Evolutionary conservation across 139 green algal genomes (phyloP), one percentile per base, ranked within the genome.

Genomic region (Chlamydomonas schloesseri): DNA sequence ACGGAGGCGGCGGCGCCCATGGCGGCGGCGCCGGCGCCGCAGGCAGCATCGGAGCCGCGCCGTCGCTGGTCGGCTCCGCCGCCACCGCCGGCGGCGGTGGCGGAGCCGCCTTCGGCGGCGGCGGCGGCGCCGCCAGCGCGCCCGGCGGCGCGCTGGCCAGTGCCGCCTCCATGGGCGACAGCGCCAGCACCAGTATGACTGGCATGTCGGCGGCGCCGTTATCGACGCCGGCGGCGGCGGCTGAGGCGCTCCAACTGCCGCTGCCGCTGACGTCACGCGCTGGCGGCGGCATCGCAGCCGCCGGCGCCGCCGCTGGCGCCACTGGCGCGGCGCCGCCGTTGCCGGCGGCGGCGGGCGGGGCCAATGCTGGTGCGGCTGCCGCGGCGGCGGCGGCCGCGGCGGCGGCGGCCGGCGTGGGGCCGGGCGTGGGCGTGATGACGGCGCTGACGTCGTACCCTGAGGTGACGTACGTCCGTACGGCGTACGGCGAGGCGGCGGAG

Each of bases 401-500:
- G 17, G 55, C 55, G 18, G 20, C 17, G 55, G 55, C 55, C 2
- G 17, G 18, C 55, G 55, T 21, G 18, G 18, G 55, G 55, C 20
- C 55, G 55, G 55, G 60, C 23, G 18, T 24, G 23, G 60, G 24
- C 21, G 42, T 68, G 9, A 68, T 50, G 33, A 67, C 34, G 11
- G 47, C 79, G 9, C 47, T 85, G 15, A 85, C 79, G 9, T 47
- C 50, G 31, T 85, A 85, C 34, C 79, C 79, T 1, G 79, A 85
- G 47, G 79, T 85, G 64, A 42, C 47, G 79, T 85, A 85, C 79
- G 68, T 31, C 42, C 79, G 79, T 36, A 85, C 79, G 46, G 37
- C 47, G 33, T 50, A 85, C 31, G 79, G 79, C 21, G 65, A 85
- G 50, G 65, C 79, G 67, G 31, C 36, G 31, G 79, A 85, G 47